Evolutionary conservation across 2,329 filamentous ascomycete species (phyloP), one percentile per base, ranked within the genome.

Genomic region (Penicillium decumbens): DNA sequence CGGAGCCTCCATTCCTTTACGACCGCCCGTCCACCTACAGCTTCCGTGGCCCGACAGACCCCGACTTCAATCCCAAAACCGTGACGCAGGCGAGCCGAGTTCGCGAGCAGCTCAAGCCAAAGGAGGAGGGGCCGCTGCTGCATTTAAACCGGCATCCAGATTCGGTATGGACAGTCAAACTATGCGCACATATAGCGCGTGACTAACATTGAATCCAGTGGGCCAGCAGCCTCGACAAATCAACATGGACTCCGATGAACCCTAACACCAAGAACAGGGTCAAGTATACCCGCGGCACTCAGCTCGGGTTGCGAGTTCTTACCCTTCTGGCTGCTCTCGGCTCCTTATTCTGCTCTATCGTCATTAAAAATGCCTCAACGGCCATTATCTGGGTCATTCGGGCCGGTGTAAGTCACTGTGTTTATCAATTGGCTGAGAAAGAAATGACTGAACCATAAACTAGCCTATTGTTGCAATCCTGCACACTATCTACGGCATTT

Each of bases 91-190:
- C 88, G 54, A 92, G 87, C 72, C 88, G 82, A 76, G 75, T 82
- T 63, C 80, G 82, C 10, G 80, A 81, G 46, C 66, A 69, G 35
- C 76, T 72, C 24, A 84, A 79, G 63, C 77, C 81, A 37, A 85
- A 87, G 76, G 80, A 78, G 39, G 77, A 87, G 45, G 90, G 89
- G 0, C 90, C 89, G 10, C 73, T 95, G 56, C 73, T 96, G 55
- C 80, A 86, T 51, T 87, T 95, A 76, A 93, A 95, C 69, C 80
- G 81, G 50, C 91, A 95, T 69, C 90, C 91, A 1, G 90, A 96
- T 64, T 72, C 72, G 15, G 85, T 89, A 78, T 65, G 83, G 50
- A 8, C 27, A n/a, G 32, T 40, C 2, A 24, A 42, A 41, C 35
- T 13, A 6, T 32, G 15, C 27, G 47, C 41, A 49, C 40, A 47